phyloP scores from a whole-genome alignment of 2,329 filamentous ascomycete genomes.

The Hypocreales sp. region DNA sequence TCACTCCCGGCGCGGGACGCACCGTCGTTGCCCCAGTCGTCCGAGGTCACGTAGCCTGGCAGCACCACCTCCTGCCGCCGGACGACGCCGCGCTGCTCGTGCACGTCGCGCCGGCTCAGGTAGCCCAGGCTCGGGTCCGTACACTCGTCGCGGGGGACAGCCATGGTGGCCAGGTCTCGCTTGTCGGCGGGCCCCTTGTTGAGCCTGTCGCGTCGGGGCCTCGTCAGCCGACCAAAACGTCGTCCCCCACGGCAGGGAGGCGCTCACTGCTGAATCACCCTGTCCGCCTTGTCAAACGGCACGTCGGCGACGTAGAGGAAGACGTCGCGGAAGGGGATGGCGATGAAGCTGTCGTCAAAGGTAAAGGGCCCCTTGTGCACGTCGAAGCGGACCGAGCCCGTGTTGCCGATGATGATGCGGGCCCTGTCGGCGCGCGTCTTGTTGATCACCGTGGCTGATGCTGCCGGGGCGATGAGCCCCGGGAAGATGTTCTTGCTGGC shows the following conservation, averaged over 20 bases:
- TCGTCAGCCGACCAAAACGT: too few relatives aligned
- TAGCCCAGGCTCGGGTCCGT: constrained; percentile 24
- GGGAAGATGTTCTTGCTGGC: constrained; percentile 37
- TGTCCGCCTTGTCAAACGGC: constrained; percentile 26
- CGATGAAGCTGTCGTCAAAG: constrained; percentile 33
- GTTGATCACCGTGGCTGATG: constrained; percentile 36
- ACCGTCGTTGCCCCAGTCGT: constrained; percentile 38
- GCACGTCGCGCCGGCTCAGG: constrained; percentile 8
- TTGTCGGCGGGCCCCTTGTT: constrained; percentile 24
- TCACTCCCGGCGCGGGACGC: not conserved
- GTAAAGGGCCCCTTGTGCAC: constrained; percentile 48
- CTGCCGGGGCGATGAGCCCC: constrained; percentile 29
- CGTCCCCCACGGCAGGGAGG: too few relatives aligned
- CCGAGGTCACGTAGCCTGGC: constrained; percentile 36
- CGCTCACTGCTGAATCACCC: constrained; percentile 13
- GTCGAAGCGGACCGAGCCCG: constrained; percentile 45
- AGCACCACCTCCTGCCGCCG: constrained; percentile 32
- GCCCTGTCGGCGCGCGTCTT: constrained; percentile 29
- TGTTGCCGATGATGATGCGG: constrained; percentile 44
- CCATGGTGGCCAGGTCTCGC: constrained; percentile 19
- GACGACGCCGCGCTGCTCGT: constrained; percentile 19
- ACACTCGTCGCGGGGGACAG: constrained; percentile 26
- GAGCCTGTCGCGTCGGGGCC: too few relatives aligned
- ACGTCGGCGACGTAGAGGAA: constrained; percentile 39
- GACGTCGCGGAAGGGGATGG: constrained; percentile 36